phyloP scores from a whole-genome alignment of 2,329 filamentous ascomycete species.

The Myriosclerotinia duriaeana region DNA sequence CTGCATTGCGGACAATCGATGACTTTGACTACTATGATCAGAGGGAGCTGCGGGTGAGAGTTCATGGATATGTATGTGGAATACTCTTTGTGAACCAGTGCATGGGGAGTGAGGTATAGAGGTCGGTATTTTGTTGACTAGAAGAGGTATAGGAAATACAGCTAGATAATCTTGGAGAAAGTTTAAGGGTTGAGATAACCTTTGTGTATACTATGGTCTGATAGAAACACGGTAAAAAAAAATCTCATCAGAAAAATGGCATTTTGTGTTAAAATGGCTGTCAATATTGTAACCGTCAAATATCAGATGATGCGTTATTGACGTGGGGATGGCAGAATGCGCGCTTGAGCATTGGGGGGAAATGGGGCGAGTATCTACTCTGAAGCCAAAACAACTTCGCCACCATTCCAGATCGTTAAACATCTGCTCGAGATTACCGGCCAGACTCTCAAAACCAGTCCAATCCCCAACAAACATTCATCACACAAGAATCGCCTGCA shows the following conservation, averaged over 20 bases:
- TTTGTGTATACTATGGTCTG: not conserved
- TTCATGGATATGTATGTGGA: not conserved
- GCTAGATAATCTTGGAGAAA: not conserved
- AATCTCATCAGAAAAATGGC: not conserved
- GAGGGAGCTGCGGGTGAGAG: not conserved
- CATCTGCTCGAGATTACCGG: not conserved
- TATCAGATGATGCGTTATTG: not conserved
- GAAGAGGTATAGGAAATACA: not conserved
- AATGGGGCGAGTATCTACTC: not conserved
- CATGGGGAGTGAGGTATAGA: not conserved
- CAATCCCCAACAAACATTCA: not conserved
- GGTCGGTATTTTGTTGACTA: not conserved
- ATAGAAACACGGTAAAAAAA: not conserved
- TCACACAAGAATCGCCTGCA: constrained; percentile 6
- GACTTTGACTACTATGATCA: not conserved
- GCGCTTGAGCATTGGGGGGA: not conserved
- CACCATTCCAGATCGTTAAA: not conserved
- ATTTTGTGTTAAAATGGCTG: not conserved
- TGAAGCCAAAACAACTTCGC: constrained; percentile 2
- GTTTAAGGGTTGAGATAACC: not conserved
- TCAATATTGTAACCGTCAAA: not conserved
- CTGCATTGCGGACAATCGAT: not conserved
- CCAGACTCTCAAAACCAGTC: not conserved
- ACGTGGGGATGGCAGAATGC: not conserved
- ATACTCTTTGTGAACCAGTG: not conserved